Base-by-base conservation (phyloP, 768 basidiomycete species). In the Chlorophyllum brunneum region DNA sequence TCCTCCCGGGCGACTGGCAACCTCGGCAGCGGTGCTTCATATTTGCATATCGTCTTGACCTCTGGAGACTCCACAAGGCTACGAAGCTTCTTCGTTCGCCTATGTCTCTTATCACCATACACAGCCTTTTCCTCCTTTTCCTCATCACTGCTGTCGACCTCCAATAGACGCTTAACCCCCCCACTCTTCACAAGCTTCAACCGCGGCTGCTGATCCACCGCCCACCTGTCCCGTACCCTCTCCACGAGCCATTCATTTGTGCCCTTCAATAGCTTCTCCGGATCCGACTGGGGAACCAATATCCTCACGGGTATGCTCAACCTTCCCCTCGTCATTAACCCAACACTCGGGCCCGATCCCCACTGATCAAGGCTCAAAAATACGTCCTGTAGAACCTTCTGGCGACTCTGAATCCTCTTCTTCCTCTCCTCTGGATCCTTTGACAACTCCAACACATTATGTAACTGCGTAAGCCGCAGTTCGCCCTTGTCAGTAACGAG, bases 371-470 rank as follows among this genome's bases (percentile, higher is more conserved):
- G 16, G 5, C 6, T 15, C 48, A 6, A 16, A 22, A 39, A 27
- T 29, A 10, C 22, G 9, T 24, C 8, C n/a, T 42, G 9, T 7
- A n/a, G 24, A 20, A 40, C 15, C 38, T 16, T 16, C 16, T 40
- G 27, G 5, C 27, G 24, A n/a, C 6, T 11, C 26, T 30, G 30
- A 2, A 49, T 40, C 15, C 18, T 37, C 26, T 27, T 8, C 16
- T 40, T 23, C 26, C 48, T 29, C 16, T 39, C 37, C 13, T 40
- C 2, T 22, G 48, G 26, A 18, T 49, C 48, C 16, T 49, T 39
- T 13, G 27, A 10, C 20, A 49, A 22, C 48, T 39, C 37, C 7
- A 52, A 20, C 2, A 52, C 51, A 13, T 52, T 52, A 22, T 52
- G 43, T 22, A 52, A 20, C 9, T 22, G n/a, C 16, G 42, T 44